These are phyloP conservation scores for Nitzschia inconspicua DNA, from an alignment of 108 stramenopile genomes.

Conservation along the genomic window DNA sequence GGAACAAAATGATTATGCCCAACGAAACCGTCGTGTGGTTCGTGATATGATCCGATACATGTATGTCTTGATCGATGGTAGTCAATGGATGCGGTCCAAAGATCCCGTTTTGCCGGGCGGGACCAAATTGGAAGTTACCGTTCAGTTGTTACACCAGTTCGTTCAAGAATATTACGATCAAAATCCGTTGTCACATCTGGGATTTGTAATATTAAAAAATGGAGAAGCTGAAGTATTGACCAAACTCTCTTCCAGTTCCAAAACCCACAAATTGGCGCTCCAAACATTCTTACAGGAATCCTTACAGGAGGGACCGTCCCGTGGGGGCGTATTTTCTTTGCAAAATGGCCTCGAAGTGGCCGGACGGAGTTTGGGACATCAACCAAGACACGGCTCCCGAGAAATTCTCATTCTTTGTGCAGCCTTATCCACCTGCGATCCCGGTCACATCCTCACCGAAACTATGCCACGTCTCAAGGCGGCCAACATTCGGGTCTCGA, in stretches of 20 bases:
- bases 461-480: slow-evolving; percentile 59
- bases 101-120: slow-evolving; percentile 68
- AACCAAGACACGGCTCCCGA: slow-evolving; percentile 74
- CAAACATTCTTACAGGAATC: slow-evolving; percentile 41
- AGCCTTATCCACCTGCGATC: slow-evolving; percentile 78
- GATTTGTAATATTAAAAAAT: slow-evolving; percentile 58
- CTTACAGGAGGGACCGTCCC: slow-evolving; percentile 30
- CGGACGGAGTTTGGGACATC: slow-evolving; percentile 78
- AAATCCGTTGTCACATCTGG: slow-evolving; percentile 82
- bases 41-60: slow-evolving; percentile 86
- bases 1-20: slow-evolving; percentile 69
- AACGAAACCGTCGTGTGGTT: slow-evolving; percentile 60
- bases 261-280: slow-evolving; percentile 66
- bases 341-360: slow-evolving; percentile 91
- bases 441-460: slow-evolving; percentile 69
- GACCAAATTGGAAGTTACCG: slow-evolving; percentile 56
- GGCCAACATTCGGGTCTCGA: slow-evolving; percentile 68
- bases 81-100: slow-evolving; percentile 68
- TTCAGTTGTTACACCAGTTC: slow-evolving; percentile 55
- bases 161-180: slow-evolving; percentile 80
- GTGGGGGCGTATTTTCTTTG: slow-evolving; percentile 74
- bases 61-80: slow-evolving; percentile 69
- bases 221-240: slow-evolving; percentile 85
- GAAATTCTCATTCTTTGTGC: slow-evolving; percentile 76
- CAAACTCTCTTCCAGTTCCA: slow-evolving; percentile 53